These are phyloP conservation scores for Cladophialophora exuberans DNA, from an alignment of 2,329 filamentous ascomycete species.

Conservation along the genomic window DNA sequence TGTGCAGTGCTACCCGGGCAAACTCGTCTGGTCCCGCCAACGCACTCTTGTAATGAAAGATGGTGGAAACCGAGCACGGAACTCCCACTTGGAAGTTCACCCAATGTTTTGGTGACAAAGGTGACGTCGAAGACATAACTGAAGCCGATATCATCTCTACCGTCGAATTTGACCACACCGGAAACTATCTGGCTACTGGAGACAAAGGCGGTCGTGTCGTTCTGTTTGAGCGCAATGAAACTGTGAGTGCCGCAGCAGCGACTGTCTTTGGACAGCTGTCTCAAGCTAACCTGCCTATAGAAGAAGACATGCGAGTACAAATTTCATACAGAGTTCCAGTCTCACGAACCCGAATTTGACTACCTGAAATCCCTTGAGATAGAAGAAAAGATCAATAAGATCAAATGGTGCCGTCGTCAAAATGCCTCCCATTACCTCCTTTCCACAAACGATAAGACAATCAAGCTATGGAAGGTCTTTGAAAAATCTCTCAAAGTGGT, in stretches of 20 bases:
- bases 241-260: constrained; percentile 60
- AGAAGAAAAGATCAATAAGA: constrained; percentile 99
- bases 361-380: constrained; percentile 99
- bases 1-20: constrained; percentile 16
- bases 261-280: background rate
- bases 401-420: constrained; percentile 98
- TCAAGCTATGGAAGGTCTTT: constrained; percentile 99
- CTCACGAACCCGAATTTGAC: constrained; percentile 98
- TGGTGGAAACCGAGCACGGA: constrained; percentile 94
- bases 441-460: constrained; percentile 99
- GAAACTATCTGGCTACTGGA: constrained; percentile 56
- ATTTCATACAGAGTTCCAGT: constrained; percentile 99
- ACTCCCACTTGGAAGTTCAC: constrained; percentile 99
- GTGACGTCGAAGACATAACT: constrained; percentile 98
- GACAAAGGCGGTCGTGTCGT: constrained; percentile 57
- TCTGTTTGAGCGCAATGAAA: constrained; percentile 79
- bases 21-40: constrained; percentile 7
- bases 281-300: constrained; percentile 51
- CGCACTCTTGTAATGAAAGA: constrained; percentile 60
- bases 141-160: constrained; percentile 66
- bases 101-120: constrained; percentile 99
- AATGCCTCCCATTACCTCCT: constrained; percentile 98
- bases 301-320: constrained; percentile 99
- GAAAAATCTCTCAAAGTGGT: constrained; percentile 99
- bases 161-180: constrained; percentile 57